A percentile compares a stretch with the other conserved stretches of the same genome.
Conservation (phyloP, 1,284 basidiomycete genomes). For the Porogramme epimiltina region DNA sequence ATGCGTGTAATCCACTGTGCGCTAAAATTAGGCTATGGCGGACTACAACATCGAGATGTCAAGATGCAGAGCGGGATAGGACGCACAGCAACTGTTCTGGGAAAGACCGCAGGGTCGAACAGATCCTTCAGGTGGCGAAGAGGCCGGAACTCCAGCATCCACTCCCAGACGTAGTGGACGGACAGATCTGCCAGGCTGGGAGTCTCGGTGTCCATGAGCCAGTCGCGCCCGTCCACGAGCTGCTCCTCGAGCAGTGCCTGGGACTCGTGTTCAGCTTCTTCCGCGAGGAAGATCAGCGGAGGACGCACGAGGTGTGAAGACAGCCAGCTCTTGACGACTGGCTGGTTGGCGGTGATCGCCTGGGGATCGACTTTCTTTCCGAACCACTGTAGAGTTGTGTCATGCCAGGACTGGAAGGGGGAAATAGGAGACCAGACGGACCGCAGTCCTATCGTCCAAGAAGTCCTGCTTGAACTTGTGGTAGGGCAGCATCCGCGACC, state of each 20-base stretch:
- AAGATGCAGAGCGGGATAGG: not conserved
- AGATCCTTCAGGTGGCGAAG: conserved; percentile 32
- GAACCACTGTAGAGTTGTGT: conserved; percentile 9
- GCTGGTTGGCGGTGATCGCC: conserved; percentile 35
- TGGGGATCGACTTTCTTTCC: conserved; percentile 39
- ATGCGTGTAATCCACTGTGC: conserved; percentile 49
- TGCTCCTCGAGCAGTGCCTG: conserved; percentile 54
- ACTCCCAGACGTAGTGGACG: conserved; percentile 48
- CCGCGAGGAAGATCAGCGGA: conserved; percentile 5
- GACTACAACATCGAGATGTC: not conserved
- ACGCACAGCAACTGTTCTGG: conserved; percentile 43
- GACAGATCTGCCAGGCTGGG: conserved; percentile 55
- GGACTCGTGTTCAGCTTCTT: not conserved
- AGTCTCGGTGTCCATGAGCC: conserved; percentile 54
- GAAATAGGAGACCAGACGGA: conserved; percentile 24
- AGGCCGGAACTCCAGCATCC: conserved; percentile 41
- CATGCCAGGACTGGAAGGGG: not conserved
- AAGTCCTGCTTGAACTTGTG: conserved; percentile 50
- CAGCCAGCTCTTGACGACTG: conserved; percentile 35
- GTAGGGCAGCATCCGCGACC: conserved; percentile 44
- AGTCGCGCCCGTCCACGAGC: conserved; percentile 55
- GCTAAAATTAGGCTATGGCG: not conserved
- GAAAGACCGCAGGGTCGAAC: conserved; percentile 42
- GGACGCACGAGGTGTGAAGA: conserved; percentile 42
- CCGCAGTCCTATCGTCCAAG: conserved; percentile 48